Percentiles rank a stretch among this genome's conserved stretches.
phyloP scores from a whole-genome alignment of 2,329 filamentous ascomycete species.

The Uncinocarpus reesii region DNA sequence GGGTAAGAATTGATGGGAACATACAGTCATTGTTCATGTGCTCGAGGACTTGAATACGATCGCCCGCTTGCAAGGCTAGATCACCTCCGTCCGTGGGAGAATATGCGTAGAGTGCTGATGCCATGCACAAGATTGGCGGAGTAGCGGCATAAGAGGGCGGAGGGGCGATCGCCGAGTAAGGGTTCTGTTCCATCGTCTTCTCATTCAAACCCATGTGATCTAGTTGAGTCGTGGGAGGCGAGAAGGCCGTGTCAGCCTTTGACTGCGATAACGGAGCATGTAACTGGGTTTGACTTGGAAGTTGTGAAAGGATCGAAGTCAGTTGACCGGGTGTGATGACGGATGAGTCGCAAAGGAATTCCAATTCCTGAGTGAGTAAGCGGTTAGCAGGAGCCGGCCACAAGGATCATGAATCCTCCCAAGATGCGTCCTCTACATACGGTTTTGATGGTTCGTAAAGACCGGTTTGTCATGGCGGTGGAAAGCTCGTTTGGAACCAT shows the following conservation, averaged over 20 bases:
- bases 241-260: slow-evolving; percentile 13
- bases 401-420: slow-evolving; percentile 9
- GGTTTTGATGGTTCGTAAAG: slow-evolving; percentile 76
- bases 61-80: slow-evolving; percentile 67
- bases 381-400: background rate
- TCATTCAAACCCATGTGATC: slow-evolving; percentile 19
- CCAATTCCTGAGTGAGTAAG: slow-evolving; percentile 60
- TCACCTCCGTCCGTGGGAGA: slow-evolving; percentile 70
- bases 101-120: slow-evolving; percentile 77
- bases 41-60: slow-evolving; percentile 69
- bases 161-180: slow-evolving; percentile 35
- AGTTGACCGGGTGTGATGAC: slow-evolving; percentile 67
- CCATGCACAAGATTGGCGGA: slow-evolving; percentile 55
- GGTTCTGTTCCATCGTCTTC: slow-evolving; percentile 27
- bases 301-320: slow-evolving; percentile 60
- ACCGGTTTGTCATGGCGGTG: slow-evolving; percentile 63
- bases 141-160: slow-evolving; percentile 45
- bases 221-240: slow-evolving; percentile 14
- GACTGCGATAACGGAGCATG: slow-evolving; percentile 26
- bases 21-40: slow-evolving; percentile 90
- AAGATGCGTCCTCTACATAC: slow-evolving; percentile 40
- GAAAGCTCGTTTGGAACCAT: slow-evolving; percentile 23
- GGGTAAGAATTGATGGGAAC: slow-evolving; percentile 16
- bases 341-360: slow-evolving; percentile 73
- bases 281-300: slow-evolving; percentile 48